Evolutionary conservation across 805 yeast genomes (phyloP), one percentile per base, ranked within the genome.

Genomic region (Starmera dryadoides): DNA sequence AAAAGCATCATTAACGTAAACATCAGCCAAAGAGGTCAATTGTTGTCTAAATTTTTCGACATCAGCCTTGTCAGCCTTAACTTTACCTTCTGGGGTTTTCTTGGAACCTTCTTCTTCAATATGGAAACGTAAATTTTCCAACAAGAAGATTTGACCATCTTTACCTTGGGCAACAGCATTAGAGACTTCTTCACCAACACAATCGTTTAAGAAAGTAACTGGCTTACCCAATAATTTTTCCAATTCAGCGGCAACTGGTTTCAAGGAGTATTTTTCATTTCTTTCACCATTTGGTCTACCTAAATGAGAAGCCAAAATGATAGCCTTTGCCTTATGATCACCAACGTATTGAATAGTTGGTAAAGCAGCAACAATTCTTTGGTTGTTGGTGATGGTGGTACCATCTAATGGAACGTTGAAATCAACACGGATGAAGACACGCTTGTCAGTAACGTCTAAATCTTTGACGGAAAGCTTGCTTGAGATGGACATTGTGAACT

Each of bases 201-300:
- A 83, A 71, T 93, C 98, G 64, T 66, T 56, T 58, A 93, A 77
- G 79, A 93, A 93, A 49, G 71, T 73, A 42, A 93, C 95, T 59
- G 72, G 69, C 66, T 77, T 68, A 56, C 73, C 76, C 63, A 93
- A 77, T 49, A 93, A 77, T 53, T 79, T 71, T 62, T 79, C 73
- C 64, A 93, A 80, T 74, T 93, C 99, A 43, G 73, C 77, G 48
- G 95, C 89, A 56, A 93, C 94, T 52, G 98, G 98, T 61, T 81
- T 81, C 59, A 93, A 75, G 37, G 97, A 88, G 79, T 77, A 91
- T 72, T 93, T 93, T 37, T 73, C 82, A 58, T 69, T 77, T 46
- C 63, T 75, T 71, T 86, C 88, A 64, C 99, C 99, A 65, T 93
- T 93, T 68, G 99, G 99, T 75, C 99, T 88, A 62, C 99, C 99